These are phyloP conservation scores for Parmelia sp. DNA, from an alignment of 495 filamentous ascomycete species.

Conservation along the genomic window DNA sequence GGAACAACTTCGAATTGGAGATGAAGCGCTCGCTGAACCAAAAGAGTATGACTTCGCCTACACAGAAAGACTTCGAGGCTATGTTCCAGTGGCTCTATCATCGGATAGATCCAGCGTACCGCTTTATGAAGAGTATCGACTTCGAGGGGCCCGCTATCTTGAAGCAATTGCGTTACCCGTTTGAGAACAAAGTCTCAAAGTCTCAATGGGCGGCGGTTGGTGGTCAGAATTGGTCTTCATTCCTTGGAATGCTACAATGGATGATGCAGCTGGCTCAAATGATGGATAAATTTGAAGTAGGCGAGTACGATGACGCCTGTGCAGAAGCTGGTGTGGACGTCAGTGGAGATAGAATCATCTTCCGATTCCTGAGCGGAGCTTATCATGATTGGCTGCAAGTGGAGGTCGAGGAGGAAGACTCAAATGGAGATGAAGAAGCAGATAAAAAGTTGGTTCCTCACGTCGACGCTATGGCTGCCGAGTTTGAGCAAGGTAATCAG, in stretches of 20 bases:
- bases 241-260: slow-evolving; percentile 93
- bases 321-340: slow-evolving; percentile 82
- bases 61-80: slow-evolving; percentile 92
- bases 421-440: slow-evolving; percentile 74
- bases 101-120: slow-evolving; percentile 85
- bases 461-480: slow-evolving; percentile 77
- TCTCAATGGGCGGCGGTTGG: slow-evolving; percentile 90
- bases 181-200: slow-evolving; percentile 87
- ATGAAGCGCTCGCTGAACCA: slow-evolving; percentile 86
- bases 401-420: slow-evolving; percentile 63
- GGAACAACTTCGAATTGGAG: slow-evolving; percentile 92
- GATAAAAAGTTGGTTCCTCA: slow-evolving; percentile 71
- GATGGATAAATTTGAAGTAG: slow-evolving; percentile 67
- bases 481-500: slow-evolving; percentile 78
- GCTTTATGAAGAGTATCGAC: slow-evolving; percentile 87
- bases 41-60: slow-evolving; percentile 86
- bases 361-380: slow-evolving; percentile 77
- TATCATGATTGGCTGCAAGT: slow-evolving; percentile 91
- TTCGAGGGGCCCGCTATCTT: slow-evolving; percentile 86
- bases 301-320: slow-evolving; percentile 84
- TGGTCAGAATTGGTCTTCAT: slow-evolving; percentile 90
- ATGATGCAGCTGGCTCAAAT: slow-evolving; percentile 95
- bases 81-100: slow-evolving; percentile 98
- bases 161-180: slow-evolving; percentile 90
- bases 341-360: slow-evolving; percentile 82